These are phyloP conservation scores for Gigaspora rosea DNA, from an alignment of 192 early-diverging fungal species.

Conservation along the genomic window DNA sequence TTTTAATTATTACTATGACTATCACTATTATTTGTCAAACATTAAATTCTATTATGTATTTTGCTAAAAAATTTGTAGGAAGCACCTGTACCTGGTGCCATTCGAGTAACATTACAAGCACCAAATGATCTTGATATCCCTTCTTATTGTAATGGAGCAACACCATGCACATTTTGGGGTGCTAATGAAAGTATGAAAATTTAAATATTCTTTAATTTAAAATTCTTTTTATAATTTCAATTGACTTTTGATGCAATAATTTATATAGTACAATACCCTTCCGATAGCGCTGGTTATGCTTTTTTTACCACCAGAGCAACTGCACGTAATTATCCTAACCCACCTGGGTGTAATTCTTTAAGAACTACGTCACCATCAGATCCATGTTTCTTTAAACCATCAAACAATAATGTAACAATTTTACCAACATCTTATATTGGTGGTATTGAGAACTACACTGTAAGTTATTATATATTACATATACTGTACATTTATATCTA, in stretches of 20 bases:
- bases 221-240: neutral
- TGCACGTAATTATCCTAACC: conserved; percentile 20
- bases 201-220: neutral
- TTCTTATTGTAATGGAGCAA: conserved; percentile 10
- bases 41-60: neutral
- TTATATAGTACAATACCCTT: conserved; percentile 19
- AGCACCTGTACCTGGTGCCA: conserved; percentile 20
- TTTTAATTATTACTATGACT: neutral
- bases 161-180: conserved; percentile 20
- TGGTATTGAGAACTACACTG: conserved; percentile 43
- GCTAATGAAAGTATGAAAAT: conserved; percentile 24
- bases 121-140: neutral
- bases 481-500: neutral
- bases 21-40: neutral
- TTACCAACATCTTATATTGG: conserved; percentile 38
- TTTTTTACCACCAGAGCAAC: conserved; percentile 42
- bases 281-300: conserved; percentile 35
- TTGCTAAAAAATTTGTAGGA: neutral
- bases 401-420: conserved; percentile 7
- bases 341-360: conserved; percentile 36
- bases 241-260: neutral
- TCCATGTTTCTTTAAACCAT: conserved; percentile 32
- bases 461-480: neutral
- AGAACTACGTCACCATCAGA: neutral
- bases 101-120: conserved; percentile 26